Base-by-base conservation (phyloP, 164 flowering plant species). In the Aristolochia fimbriata region DNA sequence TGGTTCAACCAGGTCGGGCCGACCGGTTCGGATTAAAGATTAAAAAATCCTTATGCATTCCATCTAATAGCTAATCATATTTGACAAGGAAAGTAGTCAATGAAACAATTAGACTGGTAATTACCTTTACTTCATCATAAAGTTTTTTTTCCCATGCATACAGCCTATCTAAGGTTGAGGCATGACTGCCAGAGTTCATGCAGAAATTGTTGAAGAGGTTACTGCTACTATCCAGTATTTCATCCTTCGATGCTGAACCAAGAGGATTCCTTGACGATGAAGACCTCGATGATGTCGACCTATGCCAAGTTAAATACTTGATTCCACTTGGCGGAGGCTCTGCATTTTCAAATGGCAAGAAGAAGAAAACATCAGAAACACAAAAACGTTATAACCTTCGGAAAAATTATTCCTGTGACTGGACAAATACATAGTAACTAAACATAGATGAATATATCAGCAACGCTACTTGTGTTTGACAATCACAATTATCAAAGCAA, bases 61-160 rank as follows among this genome's bases (percentile, higher is more conserved):
- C 4, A 37, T 37, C 43, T 10, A 37, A 37, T 0, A 46, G 46
- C 12, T 10, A 43, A 46, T n/a, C 15, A 41, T 43, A 15, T 22
- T 22, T n/a, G 2, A n/a, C 8, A 4, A 61, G 37, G 30, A 51
- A 11, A 19, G 45, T 15, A 59, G 17, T 21, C 1, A n/a, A 7
- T 24, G 51, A 45, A 21, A 43, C 8, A 30, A 33, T 3, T 13
- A 37, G 7, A 37, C 11, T 10, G 8, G 43, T 6, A 37, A 58
- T 49, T 81, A 90, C 99, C 99, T 93, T 93, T 57, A 93, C 89
- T 85, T 93, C 99, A 61, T 93, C 99, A 72, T 82, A 88, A 61
- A 92, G 91, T 77, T 89, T 92, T 70, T 87, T 85, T 75, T 92
- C 98, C 98, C 98, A 92, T 54, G 96, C 99, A 77, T 77, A 81